Conservation (phyloP, 768 basidiomycete species). For the Multifurca ochricompacta region DNA sequence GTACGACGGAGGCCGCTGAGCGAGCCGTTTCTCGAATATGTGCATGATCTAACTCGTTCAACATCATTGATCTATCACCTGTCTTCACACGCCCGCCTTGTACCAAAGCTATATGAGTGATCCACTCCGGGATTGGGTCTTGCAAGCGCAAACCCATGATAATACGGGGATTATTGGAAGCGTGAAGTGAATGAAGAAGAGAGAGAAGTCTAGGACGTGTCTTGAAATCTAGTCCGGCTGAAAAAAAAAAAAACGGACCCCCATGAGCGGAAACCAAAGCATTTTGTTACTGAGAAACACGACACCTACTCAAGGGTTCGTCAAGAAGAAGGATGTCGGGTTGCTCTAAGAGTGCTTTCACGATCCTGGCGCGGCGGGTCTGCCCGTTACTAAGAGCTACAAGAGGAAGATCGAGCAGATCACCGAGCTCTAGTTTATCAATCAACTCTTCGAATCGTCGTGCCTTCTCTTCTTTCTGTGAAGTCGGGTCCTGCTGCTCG, state of each 20-base stretch:
- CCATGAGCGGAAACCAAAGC: no score
- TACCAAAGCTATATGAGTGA: slow-evolving; percentile 58
- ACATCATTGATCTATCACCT: slow-evolving; percentile 43
- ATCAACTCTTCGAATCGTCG: slow-evolving; percentile 46
- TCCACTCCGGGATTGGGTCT: slow-evolving; percentile 65
- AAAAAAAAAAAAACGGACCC: not conserved
- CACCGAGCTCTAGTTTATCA: slow-evolving; percentile 44
- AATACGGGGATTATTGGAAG: slow-evolving; percentile 43
- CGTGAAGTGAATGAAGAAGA: slow-evolving; percentile 50
- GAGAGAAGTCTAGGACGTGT: slow-evolving; percentile 49
- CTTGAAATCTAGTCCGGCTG: slow-evolving; percentile 73
- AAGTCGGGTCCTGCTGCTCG: slow-evolving; percentile 18
- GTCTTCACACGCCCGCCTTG: slow-evolving; percentile 39
- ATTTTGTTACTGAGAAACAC: not conserved
- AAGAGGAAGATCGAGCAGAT: slow-evolving; percentile 73
- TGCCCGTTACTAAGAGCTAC: slow-evolving; percentile 90
- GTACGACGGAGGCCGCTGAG: not conserved
- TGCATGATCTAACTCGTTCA: slow-evolving; percentile 17
- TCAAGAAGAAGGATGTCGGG: slow-evolving; percentile 81
- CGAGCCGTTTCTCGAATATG: not conserved
- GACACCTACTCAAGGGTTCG: slow-evolving; percentile 72
- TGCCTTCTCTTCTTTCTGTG: slow-evolving; percentile 22
- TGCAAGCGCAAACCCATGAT: slow-evolving; percentile 62
- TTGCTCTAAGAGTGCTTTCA: slow-evolving; percentile 60
- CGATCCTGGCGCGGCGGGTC: slow-evolving; percentile 77